Conservation (phyloP, 768 basidiomycete species). For the Naganishia vaughanmartiniae region DNA sequence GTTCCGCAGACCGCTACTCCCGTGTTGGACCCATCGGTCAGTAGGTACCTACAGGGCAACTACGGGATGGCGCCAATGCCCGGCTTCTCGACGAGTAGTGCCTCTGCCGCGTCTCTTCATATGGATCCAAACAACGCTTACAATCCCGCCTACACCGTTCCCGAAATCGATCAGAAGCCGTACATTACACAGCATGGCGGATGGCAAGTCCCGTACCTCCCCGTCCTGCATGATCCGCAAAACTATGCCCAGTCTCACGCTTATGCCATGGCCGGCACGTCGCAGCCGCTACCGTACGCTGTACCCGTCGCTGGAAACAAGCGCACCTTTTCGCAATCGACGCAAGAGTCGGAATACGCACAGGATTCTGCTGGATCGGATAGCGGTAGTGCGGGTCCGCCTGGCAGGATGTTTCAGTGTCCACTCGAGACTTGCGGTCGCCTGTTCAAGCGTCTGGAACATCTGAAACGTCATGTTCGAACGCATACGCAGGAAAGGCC, state of each 20-base stretch:
- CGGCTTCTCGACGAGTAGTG: background rate
- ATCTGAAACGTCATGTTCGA: slow-evolving; percentile 79
- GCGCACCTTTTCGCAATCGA: slow-evolving; percentile 2
- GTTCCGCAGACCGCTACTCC: background rate
- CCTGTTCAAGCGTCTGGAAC: slow-evolving; percentile 85
- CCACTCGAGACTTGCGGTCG: slow-evolving; percentile 78
- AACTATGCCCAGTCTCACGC: background rate
- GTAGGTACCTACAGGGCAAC: background rate
- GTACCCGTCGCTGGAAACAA: background rate
- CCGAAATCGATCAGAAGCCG: background rate
- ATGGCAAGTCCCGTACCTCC: background rate
- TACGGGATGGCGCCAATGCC: background rate
- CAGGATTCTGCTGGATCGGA: slow-evolving; percentile 7
- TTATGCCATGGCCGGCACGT: background rate
- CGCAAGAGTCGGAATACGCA: slow-evolving; percentile 5
- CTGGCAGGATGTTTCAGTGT: slow-evolving; percentile 64
- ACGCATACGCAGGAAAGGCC: slow-evolving; percentile 89
- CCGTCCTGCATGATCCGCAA: background rate
- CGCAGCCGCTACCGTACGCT: background rate
- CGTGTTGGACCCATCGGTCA: background rate
- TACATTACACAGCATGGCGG: background rate
- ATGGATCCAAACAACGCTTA: background rate
- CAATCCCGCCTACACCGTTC: background rate
- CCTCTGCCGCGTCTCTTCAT: background rate
- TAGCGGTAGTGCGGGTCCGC: background rate